A percentile compares a stretch with the other conserved stretches of the same genome.
Evolutionary conservation across 768 basidiomycete genomes (phyloP).

Genomic region (Tricholoma saponaceum): DNA sequence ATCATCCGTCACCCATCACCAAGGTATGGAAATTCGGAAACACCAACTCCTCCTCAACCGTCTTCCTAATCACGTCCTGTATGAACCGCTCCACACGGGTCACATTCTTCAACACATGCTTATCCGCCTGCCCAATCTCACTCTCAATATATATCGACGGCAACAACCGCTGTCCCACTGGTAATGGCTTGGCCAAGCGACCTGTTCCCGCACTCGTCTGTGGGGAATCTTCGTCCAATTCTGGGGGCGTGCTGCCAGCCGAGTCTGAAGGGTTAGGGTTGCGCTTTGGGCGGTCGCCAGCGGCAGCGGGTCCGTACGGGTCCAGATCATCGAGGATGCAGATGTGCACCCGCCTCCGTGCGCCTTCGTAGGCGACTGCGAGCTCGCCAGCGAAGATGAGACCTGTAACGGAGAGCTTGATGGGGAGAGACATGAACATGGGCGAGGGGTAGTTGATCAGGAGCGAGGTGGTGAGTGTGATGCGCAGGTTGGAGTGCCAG

Average conservation of each 20-base stretch:
- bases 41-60: slow-evolving; percentile 91
- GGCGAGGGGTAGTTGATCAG: slow-evolving; percentile 97
- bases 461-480: slow-evolving; percentile 88
- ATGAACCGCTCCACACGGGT: slow-evolving; percentile 94
- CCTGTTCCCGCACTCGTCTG: slow-evolving; percentile 26
- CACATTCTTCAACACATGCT: slow-evolving; percentile 94
- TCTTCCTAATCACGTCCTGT: slow-evolving; percentile 92
- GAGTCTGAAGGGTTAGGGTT: slow-evolving; percentile 21
- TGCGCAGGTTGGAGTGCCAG: slow-evolving; percentile 84
- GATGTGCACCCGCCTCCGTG: slow-evolving; percentile 75
- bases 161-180: slow-evolving; percentile 78
- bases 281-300: slow-evolving; percentile 49
- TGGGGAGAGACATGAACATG: slow-evolving; percentile 95
- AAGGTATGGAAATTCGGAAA: slow-evolving; percentile 94
- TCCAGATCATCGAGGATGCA: slow-evolving; percentile 88
- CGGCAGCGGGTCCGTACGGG: slow-evolving; percentile 75
- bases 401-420: slow-evolving; percentile 89
- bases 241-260: slow-evolving; percentile 53
- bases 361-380: slow-evolving; percentile 88
- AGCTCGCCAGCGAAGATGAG: slow-evolving; percentile 85
- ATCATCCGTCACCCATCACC: slow-evolving; percentile 23
- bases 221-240: slow-evolving; percentile 54
- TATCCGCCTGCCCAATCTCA: slow-evolving; percentile 94
- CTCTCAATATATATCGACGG: slow-evolving; percentile 91
- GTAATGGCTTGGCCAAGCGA: slow-evolving; percentile 60